Conservation (phyloP, 768 basidiomycete species). For the Lentinula boryana region DNA sequence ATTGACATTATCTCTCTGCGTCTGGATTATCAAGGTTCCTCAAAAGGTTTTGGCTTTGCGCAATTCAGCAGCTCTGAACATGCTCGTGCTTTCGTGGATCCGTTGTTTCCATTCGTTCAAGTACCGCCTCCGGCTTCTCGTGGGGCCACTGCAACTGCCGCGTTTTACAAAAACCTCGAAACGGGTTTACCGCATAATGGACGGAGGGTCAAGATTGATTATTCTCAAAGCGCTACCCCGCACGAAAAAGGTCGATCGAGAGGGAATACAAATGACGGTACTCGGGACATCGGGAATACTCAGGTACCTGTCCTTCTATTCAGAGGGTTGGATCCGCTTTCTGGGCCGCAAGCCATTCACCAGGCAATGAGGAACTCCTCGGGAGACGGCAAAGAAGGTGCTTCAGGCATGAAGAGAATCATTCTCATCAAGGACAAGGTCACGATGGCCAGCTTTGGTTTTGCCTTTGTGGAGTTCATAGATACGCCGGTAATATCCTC, state of each 20-base stretch:
- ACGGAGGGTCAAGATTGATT: conserved; percentile 92
- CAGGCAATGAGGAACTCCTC: conserved; percentile 79
- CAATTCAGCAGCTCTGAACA: conserved; percentile 84
- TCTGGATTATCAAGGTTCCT: conserved; percentile 75
- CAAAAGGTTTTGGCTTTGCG: conserved; percentile 96
- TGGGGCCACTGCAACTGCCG: conserved; percentile 67
- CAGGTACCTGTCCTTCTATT: conserved; percentile 82
- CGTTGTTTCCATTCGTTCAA: conserved; percentile 85
- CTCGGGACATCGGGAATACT: conserved; percentile 88
- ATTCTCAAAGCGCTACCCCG: conserved; percentile 79
- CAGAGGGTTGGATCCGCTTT: conserved; percentile 84
- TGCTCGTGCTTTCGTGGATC: conserved; percentile 87
- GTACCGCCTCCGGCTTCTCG: conserved; percentile 90
- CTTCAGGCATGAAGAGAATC: conserved; percentile 83
- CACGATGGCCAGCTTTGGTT: conserved; percentile 86
- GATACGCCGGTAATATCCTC: conserved; percentile 59
- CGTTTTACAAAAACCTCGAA: conserved; percentile 72
- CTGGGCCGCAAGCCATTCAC: conserved; percentile 82
- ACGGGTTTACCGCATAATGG: conserved; percentile 68
- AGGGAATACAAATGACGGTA: conserved; percentile 84
- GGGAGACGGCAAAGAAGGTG: conserved; percentile 71
- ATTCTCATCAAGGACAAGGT: conserved; percentile 86
- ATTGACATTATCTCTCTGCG: conserved; percentile 68
- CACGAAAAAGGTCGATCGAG: conserved; percentile 59
- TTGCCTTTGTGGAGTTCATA: conserved; percentile 89